Base-by-base conservation (phyloP, 2,329 filamentous ascomycete species). In the Sclerotinia subarctica region DNA sequence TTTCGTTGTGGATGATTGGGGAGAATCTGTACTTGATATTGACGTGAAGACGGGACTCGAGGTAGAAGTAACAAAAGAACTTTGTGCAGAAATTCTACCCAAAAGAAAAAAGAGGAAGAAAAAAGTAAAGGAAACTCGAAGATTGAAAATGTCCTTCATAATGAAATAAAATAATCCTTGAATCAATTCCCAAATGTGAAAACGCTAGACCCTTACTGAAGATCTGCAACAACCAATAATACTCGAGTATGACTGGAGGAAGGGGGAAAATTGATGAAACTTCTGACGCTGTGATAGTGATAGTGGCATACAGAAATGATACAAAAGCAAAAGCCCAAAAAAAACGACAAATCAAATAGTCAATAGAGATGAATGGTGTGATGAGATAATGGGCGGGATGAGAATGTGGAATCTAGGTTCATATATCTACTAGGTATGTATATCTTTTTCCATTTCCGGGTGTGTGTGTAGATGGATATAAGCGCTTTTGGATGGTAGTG, bases 91-190 rank as follows among this genome's bases (percentile, higher is more conserved):
- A 71, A 62, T 69, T 69, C 67, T 2, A 38, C 24, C 60, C 57
- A 68, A 58, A 69, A 73, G 70, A 51, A 75, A 63, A 63, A 73
- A 63, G 69, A 69, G 69, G 66, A 73, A 68, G 64, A 72, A 64
- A 49, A 74, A 38, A 35, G 53, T 38, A n/a, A 56, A 13, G 32
- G 19, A 21, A 21, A 38, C 19, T 17, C 38, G 38, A 42, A 42
- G 38, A 42, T 42, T 42, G 13, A 17, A 42, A 35, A 11, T 35
- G 7, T n/a, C 46, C 29, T 15, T 60, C 58, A 62, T 62, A 62
- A 38, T 62, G 58, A 38, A 56, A 38, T 56, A n/a, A n/a, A 35
- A 38, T 19, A 38, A 60, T 35, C 44, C 58, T 49, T 35, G 44
- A 60, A n/a, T 49, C 19, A 60, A 47, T 32, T 49, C 3, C 29